These are phyloP conservation scores for Leavenworthia alabamica DNA, from an alignment of 345 rosid genomes.

Conservation along the genomic window DNA sequence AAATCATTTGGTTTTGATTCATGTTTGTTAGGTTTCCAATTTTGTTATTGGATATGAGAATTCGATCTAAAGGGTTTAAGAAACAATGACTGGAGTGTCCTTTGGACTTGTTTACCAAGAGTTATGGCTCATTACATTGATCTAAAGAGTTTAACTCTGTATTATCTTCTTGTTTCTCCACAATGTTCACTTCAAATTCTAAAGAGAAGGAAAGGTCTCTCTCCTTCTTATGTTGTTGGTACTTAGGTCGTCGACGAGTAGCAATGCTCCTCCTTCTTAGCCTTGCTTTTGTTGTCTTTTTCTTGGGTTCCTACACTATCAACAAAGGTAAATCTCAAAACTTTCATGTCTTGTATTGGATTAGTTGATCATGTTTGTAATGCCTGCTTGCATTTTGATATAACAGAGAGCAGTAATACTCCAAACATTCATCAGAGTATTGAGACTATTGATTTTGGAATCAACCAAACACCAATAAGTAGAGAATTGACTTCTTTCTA, in stretches of 20 bases:
- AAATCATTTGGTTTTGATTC: neutral
- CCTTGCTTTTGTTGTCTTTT: conserved; percentile 65
- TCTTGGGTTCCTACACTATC: conserved; percentile 55
- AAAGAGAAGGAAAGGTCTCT: conserved; percentile 67
- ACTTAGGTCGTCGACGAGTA: conserved; percentile 48
- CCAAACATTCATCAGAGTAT: conserved; percentile 31
- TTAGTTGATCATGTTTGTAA: neutral
- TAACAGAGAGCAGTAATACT: conserved; percentile 43
- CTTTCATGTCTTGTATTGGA: neutral
- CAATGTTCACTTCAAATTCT: conserved; percentile 44
- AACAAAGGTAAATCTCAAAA: conserved; percentile 47
- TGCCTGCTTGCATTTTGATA: neutral
- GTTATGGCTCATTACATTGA: conserved; percentile 54
- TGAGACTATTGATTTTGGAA: conserved; percentile 25
- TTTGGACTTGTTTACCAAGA: conserved; percentile 47
- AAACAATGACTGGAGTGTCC: conserved; percentile 73
- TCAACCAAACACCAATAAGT: conserved; percentile 18
- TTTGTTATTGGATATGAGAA: conserved; percentile 34
- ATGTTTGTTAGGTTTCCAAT: conserved; percentile 10
- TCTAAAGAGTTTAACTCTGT: conserved; percentile 32
- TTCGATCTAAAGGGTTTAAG: conserved; percentile 40
- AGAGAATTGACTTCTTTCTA: conserved; percentile 20
- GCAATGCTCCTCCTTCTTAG: conserved; percentile 60
- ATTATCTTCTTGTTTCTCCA: conserved; percentile 16
- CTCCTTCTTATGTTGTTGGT: conserved; percentile 49